Evolutionary conservation across 2,329 filamentous ascomycete species (phyloP).

Genomic region (Xenoacremonium recifei): DNA sequence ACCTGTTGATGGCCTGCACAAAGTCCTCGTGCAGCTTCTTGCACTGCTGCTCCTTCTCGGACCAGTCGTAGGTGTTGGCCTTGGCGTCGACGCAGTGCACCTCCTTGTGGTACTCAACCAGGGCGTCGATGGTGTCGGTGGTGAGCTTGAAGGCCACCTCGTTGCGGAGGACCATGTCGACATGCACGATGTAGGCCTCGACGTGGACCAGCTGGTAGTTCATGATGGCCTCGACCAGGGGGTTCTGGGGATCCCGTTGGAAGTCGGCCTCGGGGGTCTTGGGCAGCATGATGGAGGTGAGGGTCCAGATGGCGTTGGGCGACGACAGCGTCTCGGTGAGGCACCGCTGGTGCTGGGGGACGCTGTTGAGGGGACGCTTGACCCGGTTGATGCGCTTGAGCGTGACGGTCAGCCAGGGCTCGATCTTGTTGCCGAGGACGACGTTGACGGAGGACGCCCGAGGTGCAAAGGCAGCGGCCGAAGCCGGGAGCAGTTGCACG

Average conservation of each 20-base stretch:
- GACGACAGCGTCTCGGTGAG: slow-evolving; percentile 92
- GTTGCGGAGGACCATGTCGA: slow-evolving; percentile 97
- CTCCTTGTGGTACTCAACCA: slow-evolving; percentile 95
- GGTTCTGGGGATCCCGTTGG: slow-evolving; percentile 65
- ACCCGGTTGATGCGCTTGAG: slow-evolving; percentile 95
- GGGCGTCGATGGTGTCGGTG: slow-evolving; percentile 85
- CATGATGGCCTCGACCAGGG: slow-evolving; percentile 72
- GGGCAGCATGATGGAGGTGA: slow-evolving; percentile 88
- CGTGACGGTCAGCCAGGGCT: slow-evolving; percentile 95
- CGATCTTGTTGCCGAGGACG: slow-evolving; percentile 86
- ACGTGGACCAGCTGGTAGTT: slow-evolving; percentile 92
- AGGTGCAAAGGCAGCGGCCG: slow-evolving; percentile 93
- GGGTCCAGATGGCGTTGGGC: slow-evolving; percentile 87
- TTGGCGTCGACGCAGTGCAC: slow-evolving; percentile 89
- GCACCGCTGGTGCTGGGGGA: slow-evolving; percentile 92
- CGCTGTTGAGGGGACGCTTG: slow-evolving; percentile 95
- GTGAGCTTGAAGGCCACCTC: slow-evolving; percentile 99
- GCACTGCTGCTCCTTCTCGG: slow-evolving; percentile 92
- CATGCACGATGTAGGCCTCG: slow-evolving; percentile 96
- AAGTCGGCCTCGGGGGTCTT: slow-evolving; percentile 86
- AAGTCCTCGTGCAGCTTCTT: slow-evolving; percentile 98
- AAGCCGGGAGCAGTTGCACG: slow-evolving; percentile 88
- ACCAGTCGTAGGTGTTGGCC: slow-evolving; percentile 89
- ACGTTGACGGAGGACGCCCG: slow-evolving; percentile 88
- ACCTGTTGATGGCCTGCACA: slow-evolving; percentile 94